Base-by-base conservation (phyloP, 108 stramenopile species). In the Aureococcus anophagefferens region DNA sequence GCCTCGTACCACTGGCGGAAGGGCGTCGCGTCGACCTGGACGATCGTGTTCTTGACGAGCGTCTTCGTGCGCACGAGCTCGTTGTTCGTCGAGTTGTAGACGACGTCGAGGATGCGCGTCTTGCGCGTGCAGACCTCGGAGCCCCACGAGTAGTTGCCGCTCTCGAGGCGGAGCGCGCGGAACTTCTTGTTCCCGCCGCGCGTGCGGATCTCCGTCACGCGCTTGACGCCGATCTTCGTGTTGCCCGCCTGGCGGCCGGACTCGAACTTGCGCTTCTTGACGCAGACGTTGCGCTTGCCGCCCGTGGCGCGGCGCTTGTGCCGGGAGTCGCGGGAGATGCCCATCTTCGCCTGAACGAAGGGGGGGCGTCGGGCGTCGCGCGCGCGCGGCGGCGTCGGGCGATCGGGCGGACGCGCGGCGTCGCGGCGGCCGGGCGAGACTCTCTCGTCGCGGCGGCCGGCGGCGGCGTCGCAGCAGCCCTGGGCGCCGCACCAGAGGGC, bases 41-140 rank as follows among this genome's bases (percentile, higher is more conserved):
- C 86, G 76, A 99, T 95, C 65, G 93, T 90, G 64, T 94, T 94
- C 93, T 99, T 99, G 46, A 99, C 98, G 29, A 99, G 89, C 16
- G 98, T 99, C 96, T 99, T 99, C 81, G 98, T 99, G 79, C 98
- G 94, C 72, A 99, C 97, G 76, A 99, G 85, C 84, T 99, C 98
- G 92, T 99, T 99, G 89, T 99, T 99, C 81, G 96, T 94, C 67
- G 97, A 93, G 81, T 99, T 99, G 95, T 97, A 98, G 36, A 88
- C 85, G 15, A 99, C 98, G 80, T 99, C 98, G 76, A 98, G 86
- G 68, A 99, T 94, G 85, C 96, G 94, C 36, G 97, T 93, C 91
- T 98, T 98, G 75, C 96, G 92, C 62, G 98, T 97, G 89, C 89
- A 88, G 40, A 94, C 92, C 81, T 97, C 96, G 70, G 95, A 88